phyloP scores from a whole-genome alignment of 2,329 filamentous ascomycete species.

The Myriosclerotinia scirpicola region DNA sequence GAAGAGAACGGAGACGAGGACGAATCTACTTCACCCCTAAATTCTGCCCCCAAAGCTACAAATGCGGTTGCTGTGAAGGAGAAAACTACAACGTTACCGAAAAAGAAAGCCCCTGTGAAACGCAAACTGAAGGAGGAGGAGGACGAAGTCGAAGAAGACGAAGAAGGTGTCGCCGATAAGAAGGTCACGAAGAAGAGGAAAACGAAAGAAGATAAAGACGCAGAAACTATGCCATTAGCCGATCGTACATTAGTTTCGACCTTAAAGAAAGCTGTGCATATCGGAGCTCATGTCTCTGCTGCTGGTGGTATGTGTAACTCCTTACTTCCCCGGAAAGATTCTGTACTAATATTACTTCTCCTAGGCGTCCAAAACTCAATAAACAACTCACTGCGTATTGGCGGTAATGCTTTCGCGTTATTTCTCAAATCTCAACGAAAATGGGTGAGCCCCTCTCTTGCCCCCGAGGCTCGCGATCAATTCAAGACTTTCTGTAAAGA shows the following conservation, averaged over 20 bases:
- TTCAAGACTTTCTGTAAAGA: constrained; percentile 70
- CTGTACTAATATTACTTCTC: constrained; percentile 15
- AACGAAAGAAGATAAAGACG: constrained; percentile 56
- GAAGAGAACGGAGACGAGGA: neutral
- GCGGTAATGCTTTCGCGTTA: constrained; percentile 88
- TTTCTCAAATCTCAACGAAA: constrained; percentile 97
- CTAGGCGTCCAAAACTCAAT: constrained; percentile 86
- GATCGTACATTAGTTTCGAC: constrained; percentile 62
- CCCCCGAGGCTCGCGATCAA: constrained; percentile 62
- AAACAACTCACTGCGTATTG: constrained; percentile 73
- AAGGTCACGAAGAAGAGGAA: constrained; percentile 48
- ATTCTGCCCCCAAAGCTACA: neutral
- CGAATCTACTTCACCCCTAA: neutral
- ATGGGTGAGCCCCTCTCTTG: constrained; percentile 81
- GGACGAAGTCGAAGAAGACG: constrained; percentile 29
- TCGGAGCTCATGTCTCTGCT: constrained; percentile 89
- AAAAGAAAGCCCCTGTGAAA: constrained; percentile 34
- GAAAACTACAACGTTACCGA: neutral
- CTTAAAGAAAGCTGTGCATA: constrained; percentile 70
- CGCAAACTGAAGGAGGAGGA: constrained; percentile 36
- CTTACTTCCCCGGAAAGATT: constrained; percentile 18
- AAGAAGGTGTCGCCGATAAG: constrained; percentile 23
- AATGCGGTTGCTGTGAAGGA: neutral
- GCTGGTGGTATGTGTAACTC: constrained; percentile 67
- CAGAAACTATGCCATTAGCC: constrained; percentile 63